Conservation (phyloP, 805 yeast species). For the Ascoidea rubescens region DNA sequence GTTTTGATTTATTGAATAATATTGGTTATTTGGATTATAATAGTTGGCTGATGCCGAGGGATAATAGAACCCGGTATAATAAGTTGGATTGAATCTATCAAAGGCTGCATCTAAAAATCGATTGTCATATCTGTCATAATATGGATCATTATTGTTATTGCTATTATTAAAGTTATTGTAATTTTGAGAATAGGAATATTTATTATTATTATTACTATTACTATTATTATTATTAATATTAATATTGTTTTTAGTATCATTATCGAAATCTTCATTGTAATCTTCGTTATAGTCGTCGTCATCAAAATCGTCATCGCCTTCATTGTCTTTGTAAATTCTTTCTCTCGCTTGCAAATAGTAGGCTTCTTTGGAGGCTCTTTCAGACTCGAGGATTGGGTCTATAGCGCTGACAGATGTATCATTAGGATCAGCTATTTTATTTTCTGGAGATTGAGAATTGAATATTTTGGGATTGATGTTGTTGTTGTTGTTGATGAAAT, state of each 20-base stretch:
- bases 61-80: not conserved
- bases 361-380: slow-evolving; percentile 27
- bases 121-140: not conserved
- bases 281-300: slow-evolving; percentile 6
- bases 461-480: slow-evolving; percentile 8
- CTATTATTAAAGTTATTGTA: too few species aligned
- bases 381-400: slow-evolving; percentile 16
- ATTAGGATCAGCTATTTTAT: slow-evolving; percentile 4
- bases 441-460: slow-evolving; percentile 8
- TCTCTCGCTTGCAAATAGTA: slow-evolving; percentile 26
- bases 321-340: slow-evolving; percentile 20
- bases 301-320: slow-evolving; percentile 13
- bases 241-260: not conserved
- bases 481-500: not conserved
- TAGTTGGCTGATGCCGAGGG: not conserved
- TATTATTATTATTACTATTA: too few species aligned
- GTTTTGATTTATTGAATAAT: not conserved
- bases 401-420: slow-evolving; percentile 1
- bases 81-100: not conserved
- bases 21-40: not conserved
- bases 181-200: not conserved
- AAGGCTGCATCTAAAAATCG: not conserved
- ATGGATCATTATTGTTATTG: too few species aligned
- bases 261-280: not conserved
- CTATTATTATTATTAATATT: too few species aligned